phyloP scores from a whole-genome alignment of 208 protist genomes.

The Vickermania spadyakhi region DNA sequence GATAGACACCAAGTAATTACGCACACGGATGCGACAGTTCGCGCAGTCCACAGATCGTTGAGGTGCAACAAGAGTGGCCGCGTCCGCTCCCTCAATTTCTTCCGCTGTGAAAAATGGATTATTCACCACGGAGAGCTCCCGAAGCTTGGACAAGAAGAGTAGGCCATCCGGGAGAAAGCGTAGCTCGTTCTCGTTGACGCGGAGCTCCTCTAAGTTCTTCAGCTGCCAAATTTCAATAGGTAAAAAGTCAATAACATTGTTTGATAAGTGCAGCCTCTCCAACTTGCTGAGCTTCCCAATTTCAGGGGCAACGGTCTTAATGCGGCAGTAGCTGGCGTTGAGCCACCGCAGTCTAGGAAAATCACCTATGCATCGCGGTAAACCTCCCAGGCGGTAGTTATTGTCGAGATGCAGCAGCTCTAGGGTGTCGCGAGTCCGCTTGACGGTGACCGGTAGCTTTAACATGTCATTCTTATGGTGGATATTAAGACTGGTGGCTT shows the following conservation, averaged over 20 bases:
- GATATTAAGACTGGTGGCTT: conserved; percentile 34
- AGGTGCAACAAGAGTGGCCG: conserved; percentile 29
- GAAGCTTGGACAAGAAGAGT: conserved; percentile 58
- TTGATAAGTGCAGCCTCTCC: conserved; percentile 48
- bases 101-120: conserved; percentile 41
- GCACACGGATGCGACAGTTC: conserved; percentile 53
- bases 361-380: conserved; percentile 49
- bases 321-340: conserved; percentile 54
- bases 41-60: conserved; percentile 59
- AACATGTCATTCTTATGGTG: conserved; percentile 33
- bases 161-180: conserved; percentile 57
- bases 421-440: conserved; percentile 40
- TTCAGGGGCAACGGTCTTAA: conserved; percentile 28
- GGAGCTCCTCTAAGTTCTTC: conserved; percentile 55
- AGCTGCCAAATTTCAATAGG: conserved; percentile 64
- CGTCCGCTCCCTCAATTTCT: conserved; percentile 33
- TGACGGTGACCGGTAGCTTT: conserved; percentile 20
- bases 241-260: conserved; percentile 48
- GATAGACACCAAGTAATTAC: conserved; percentile 38
- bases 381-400: conserved; percentile 49
- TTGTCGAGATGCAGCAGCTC: conserved; percentile 77
- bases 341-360: conserved; percentile 49
- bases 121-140: conserved; percentile 53
- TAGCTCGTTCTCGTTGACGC: conserved; percentile 50
- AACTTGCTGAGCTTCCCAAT: conserved; percentile 49